Base-by-base conservation (phyloP, 2,329 filamentous ascomycete species). In the Aspergillus novofumigatus region DNA sequence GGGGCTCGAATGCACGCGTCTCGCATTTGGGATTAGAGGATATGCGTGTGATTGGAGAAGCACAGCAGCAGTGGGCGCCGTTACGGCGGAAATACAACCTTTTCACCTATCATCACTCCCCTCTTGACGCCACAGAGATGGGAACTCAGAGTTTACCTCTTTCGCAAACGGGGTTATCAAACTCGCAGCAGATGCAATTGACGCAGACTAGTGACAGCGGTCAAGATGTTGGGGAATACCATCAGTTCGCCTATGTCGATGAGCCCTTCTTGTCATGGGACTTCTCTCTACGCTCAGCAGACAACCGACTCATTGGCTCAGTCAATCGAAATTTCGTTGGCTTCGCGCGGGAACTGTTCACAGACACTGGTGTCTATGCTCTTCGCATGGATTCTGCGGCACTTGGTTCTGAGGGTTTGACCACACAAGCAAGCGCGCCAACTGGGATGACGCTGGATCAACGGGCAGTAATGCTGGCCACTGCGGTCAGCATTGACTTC, bases 181-280 rank as follows among this genome's bases (percentile, higher is more conserved):
- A 75, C 55, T 66, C 76, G 3, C 81, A 81, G 62, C 76, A 79
- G 41, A 67, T 78, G 49, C 73, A 81, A 50, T 60, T 79, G 23
- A 65, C 68, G n/a, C 62, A 59, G 35, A 59, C 55, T 42, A 58
- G 51, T 23, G 54, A 55, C 2, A 59, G 64, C 53, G 50, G 63
- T 58, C 62, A 68, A 70, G 59, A 61, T 6, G 49, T 72, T 57
- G 77, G 79, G 20, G 77, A 78, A 53, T 84, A 83, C 72, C 68
- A 74, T 17, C 85, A 87, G 62, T 87, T 87, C 65, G 85, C 85
- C 3, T 80, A 82, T 48, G 80, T 87, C 10, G 78, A 87, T 64
- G 85, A 87, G 64, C 83, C 82, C 0, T 83, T 86, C 65, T 70
- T 87, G 0, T 86, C 83, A 8, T 87, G 84, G 84, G 83, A 87